These are phyloP conservation scores for Pythium phragmitis DNA, from an alignment of 352 stramenopile species.

Conservation along the genomic window DNA sequence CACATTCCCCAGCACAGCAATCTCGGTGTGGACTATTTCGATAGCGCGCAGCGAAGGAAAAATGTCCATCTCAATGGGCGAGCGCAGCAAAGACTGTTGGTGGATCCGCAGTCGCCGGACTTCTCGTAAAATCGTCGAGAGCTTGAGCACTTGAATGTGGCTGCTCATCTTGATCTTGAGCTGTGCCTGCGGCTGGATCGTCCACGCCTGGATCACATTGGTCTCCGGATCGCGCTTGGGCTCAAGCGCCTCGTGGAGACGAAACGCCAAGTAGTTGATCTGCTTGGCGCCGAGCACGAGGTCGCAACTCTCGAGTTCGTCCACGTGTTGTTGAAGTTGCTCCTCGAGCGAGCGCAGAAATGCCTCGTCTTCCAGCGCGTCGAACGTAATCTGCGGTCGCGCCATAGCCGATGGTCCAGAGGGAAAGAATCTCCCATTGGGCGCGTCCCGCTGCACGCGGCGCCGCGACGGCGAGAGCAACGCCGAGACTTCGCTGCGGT, in stretches of 20 bases:
- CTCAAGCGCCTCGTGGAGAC: constrained; percentile 71
- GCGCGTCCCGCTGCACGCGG: constrained; percentile 10
- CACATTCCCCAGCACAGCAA: constrained; percentile 43
- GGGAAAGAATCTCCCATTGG: background rate
- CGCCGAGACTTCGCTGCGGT: constrained; percentile 61
- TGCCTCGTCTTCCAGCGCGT: constrained; percentile 50
- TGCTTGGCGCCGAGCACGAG: constrained; percentile 67
- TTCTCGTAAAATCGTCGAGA: constrained; percentile 82
- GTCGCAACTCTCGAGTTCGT: constrained; percentile 46
- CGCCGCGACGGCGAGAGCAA: constrained; percentile 38
- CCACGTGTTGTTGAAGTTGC: constrained; percentile 57
- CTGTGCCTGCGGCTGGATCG: constrained; percentile 62
- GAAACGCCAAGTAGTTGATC: constrained; percentile 64
- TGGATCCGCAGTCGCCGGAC: constrained; percentile 65
- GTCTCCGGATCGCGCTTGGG: constrained; percentile 70
- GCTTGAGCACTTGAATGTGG: constrained; percentile 85
- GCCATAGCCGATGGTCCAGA: background rate
- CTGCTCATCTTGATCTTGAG: constrained; percentile 68
- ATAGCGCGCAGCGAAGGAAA: constrained; percentile 73
- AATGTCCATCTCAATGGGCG: constrained; percentile 71
- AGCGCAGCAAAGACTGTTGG: constrained; percentile 37
- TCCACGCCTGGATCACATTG: constrained; percentile 65
- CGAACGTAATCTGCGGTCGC: constrained; percentile 43
- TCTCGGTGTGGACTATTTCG: constrained; percentile 56
- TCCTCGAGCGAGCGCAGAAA: constrained; percentile 74